Percentiles rank a stretch among this genome's conserved stretches.
Evolutionary conservation across 192 early-diverging fungal species (phyloP).

Genomic region (Haplosporangium gracile): DNA sequence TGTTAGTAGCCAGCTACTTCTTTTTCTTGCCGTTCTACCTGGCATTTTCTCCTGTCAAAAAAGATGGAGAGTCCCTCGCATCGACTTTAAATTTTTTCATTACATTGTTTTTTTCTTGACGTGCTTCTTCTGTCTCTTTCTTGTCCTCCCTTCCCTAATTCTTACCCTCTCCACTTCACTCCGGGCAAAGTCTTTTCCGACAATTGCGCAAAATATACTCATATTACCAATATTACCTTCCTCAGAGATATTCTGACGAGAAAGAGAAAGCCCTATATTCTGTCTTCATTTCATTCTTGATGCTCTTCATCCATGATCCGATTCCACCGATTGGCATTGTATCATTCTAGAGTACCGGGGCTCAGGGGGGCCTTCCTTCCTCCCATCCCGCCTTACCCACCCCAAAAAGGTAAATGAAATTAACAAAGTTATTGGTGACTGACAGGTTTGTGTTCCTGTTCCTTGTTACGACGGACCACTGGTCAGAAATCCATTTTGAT

Average conservation of each 20-base stretch:
- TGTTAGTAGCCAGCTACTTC: background rate
- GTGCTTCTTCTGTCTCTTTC: background rate
- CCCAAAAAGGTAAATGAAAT: no score
- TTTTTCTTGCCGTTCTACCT: background rate
- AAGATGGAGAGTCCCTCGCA: background rate
- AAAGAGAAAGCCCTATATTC: background rate
- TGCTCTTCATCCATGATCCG: background rate
- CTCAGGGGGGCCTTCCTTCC: no score
- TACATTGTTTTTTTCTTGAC: background rate
- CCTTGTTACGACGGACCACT: background rate
- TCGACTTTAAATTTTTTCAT: conserved; percentile 1
- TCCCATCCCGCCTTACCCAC: background rate
- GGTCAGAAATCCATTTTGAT: background rate
- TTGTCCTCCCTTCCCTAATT: background rate
- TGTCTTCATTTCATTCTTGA: background rate
- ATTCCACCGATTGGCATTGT: background rate
- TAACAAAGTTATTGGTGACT: no score
- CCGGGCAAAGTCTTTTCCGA: conserved; percentile 6
- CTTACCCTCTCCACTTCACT: background rate
- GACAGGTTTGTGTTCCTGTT: no score
- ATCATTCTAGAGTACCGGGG: background rate
- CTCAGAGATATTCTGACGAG: background rate
- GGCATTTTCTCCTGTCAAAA: background rate
- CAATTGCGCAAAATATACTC: background rate
- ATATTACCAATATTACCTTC: background rate